Conservation (phyloP, 345 rosid genomes). For the Isatis tinctoria region DNA sequence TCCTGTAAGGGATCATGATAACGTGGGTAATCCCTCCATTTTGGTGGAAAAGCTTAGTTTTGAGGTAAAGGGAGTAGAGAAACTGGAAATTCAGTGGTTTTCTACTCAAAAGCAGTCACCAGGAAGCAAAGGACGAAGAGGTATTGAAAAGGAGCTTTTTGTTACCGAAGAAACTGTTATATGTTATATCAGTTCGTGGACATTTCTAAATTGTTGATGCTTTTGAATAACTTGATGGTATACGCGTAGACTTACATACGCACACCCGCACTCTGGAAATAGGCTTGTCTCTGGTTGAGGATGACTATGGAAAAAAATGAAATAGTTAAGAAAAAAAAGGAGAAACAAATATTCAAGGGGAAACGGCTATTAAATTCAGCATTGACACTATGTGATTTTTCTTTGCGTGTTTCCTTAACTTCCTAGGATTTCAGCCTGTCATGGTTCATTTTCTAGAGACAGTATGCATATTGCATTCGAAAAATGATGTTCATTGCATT, state of each 20-base stretch:
- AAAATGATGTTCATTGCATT: background rate
- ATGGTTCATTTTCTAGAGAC: background rate
- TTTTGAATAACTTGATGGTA: slow-evolving; percentile 3
- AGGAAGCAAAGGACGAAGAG: slow-evolving; percentile 67
- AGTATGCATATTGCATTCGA: slow-evolving; percentile 4
- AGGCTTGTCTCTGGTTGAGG: slow-evolving; percentile 8
- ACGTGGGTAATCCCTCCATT: slow-evolving; percentile 34
- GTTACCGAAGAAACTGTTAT: slow-evolving; percentile 2
- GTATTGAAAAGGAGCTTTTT: slow-evolving; percentile 31
- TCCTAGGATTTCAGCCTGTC: background rate
- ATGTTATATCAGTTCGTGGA: background rate
- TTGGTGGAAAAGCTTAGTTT: slow-evolving; percentile 76
- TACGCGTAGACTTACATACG: background rate
- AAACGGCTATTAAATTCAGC: background rate
- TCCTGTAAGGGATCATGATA: slow-evolving; percentile 19
- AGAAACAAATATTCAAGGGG: background rate
- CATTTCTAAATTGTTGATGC: background rate
- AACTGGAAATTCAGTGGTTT: slow-evolving; percentile 80
- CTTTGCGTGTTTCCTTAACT: background rate
- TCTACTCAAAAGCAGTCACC: slow-evolving; percentile 61
- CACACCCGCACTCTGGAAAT: background rate
- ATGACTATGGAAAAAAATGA: background rate
- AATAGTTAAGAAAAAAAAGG: background rate
- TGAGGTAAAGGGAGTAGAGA: slow-evolving; percentile 80
- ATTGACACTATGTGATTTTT: background rate